Conservation (phyloP, 441 rosid genomes). For the Macaranga tanarius region DNA sequence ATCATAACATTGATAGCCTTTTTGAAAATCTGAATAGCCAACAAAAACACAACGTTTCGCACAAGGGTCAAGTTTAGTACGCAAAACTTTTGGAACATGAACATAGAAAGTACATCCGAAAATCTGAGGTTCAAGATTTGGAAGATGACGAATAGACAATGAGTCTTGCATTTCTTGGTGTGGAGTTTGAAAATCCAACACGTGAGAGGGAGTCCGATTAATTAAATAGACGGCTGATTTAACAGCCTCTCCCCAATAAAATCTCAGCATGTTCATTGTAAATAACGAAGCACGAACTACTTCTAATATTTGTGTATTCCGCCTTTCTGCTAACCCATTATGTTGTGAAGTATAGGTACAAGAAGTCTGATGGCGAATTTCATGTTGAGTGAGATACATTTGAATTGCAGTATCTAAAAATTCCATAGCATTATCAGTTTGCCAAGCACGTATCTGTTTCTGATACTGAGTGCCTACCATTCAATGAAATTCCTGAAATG, state of each 20-base stretch:
- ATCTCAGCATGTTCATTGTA: not conserved
- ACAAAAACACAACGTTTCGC: not conserved
- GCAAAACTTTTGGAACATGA: slow-evolving; percentile 5
- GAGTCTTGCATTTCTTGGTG: not conserved
- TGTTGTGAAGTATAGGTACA: not conserved
- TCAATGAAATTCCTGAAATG: not conserved
- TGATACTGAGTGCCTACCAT: not conserved
- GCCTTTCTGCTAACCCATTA: not conserved
- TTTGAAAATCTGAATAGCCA: not conserved
- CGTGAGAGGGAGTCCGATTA: not conserved
- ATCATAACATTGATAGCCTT: slow-evolving; percentile 10
- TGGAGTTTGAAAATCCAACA: not conserved
- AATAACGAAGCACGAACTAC: not conserved
- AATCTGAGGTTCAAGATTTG: not conserved
- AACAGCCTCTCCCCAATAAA: not conserved
- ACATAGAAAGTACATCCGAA: not conserved
- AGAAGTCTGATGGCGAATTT: not conserved
- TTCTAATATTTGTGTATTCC: not conserved
- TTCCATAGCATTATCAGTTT: not conserved
- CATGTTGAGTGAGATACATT: not conserved
- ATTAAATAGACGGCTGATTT: not conserved
- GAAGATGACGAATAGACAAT: not conserved
- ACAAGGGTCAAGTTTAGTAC: slow-evolving; percentile 4
- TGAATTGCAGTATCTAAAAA: not conserved
- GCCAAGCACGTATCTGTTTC: not conserved